phyloP scores from a whole-genome alignment of 257 asterid genomes.

The Henckelia pumila region DNA sequence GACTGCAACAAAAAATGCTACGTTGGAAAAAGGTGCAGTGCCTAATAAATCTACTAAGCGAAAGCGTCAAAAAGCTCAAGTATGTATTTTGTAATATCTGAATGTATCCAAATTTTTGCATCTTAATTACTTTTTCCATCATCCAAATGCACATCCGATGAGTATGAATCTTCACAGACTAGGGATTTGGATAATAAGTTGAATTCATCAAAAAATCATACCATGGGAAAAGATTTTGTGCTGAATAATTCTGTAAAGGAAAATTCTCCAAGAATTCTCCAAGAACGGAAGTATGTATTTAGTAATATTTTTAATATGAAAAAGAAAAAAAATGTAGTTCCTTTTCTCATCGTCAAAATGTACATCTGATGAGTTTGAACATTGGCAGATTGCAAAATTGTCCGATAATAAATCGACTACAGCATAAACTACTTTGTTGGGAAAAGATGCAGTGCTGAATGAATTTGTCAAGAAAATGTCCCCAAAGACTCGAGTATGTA shows the following conservation, averaged over 20 bases:
- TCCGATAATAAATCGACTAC: not conserved
- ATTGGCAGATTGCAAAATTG: slow-evolving; percentile 20
- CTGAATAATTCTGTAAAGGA: too few species aligned
- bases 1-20: too few species aligned
- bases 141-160: not conserved
- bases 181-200: not conserved
- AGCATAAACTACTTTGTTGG: not conserved
- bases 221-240: slow-evolving; percentile 3
- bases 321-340: too few species aligned
- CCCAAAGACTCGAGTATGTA: too few species aligned
- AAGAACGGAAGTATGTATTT: too few species aligned
- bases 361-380: slow-evolving; percentile 3
- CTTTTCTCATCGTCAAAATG: too few species aligned
- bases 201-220: not conserved
- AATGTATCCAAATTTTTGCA: not conserved
- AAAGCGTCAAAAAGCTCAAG: not conserved
- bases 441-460: slow-evolving; percentile 1
- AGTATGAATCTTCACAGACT: slow-evolving; percentile 18
- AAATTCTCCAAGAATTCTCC: too few species aligned
- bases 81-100: not conserved
- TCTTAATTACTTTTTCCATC: too few species aligned
- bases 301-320: too few species aligned
- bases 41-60: not conserved
- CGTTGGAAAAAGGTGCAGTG: not conserved
- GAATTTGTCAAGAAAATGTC: too few species aligned